Percentiles rank a stretch among this genome's conserved stretches.
Evolutionary conservation across 2,329 filamentous ascomycete species (phyloP).

Genomic region (Venturia asperata): DNA sequence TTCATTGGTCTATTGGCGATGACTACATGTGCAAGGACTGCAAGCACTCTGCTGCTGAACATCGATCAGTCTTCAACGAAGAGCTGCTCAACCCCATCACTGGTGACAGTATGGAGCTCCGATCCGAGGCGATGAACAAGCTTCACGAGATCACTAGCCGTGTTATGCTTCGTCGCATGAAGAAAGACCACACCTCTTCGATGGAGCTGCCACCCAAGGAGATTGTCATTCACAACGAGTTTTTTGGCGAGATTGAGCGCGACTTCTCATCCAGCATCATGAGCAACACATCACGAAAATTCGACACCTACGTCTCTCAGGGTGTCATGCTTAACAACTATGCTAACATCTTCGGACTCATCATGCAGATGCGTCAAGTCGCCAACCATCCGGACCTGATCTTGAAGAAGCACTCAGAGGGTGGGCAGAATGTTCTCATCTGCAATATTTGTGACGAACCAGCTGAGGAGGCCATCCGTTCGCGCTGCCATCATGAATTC

Average conservation of each 20-base stretch:
- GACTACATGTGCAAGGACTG: conserved; percentile 66
- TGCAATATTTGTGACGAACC: conserved; percentile 96
- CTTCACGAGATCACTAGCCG: conserved; percentile 81
- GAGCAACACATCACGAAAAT: conserved; percentile 79
- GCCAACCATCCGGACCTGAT: conserved; percentile 94
- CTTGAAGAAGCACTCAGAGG: conserved; percentile 76
- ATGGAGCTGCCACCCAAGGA: conserved; percentile 98
- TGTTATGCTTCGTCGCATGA: conserved; percentile 93
- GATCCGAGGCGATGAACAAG: conserved; percentile 59
- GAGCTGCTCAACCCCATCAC: conserved; percentile 78
- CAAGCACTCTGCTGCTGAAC: conserved; percentile 56
- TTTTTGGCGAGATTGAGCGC: conserved; percentile 92
- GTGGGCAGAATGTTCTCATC: conserved; percentile 81
- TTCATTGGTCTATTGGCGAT: conserved; percentile 77
- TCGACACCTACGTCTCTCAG: conserved; percentile 90
- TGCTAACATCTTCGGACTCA: conserved; percentile 96
- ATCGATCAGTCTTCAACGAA: conserved; percentile 85
- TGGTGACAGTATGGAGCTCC: conserved; percentile 44
- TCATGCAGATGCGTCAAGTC: conserved; percentile 99
- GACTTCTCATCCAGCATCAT: conserved; percentile 96
- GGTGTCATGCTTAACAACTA: conserved; percentile 94
- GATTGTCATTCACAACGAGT: conserved; percentile 84
- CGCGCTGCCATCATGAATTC: conserved; percentile 88
- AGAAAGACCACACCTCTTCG: conserved; percentile 84
- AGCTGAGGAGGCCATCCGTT: conserved; percentile 88